Base-by-base conservation (phyloP, 2,329 filamentous ascomycete species). In the Pyrenophora teres region DNA sequence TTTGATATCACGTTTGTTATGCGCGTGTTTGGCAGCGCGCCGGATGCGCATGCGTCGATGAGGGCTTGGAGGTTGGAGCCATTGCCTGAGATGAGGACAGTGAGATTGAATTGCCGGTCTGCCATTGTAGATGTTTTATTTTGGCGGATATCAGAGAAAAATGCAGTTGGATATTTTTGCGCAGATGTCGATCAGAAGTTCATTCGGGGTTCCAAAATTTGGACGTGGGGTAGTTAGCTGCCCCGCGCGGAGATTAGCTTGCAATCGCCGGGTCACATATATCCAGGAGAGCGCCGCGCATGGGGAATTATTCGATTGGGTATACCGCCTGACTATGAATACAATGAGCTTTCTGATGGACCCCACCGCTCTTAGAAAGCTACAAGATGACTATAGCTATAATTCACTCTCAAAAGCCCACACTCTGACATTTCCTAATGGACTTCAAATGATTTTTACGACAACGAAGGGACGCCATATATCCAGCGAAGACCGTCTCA, bases 1-100 rank as follows among this genome's bases (percentile, higher is more conserved):
- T 75, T 74, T 50, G 85, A 82, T 52, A 89, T 84, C 5, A 89
- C 86, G 52, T 85, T 83, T 19, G 83, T 76, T 64, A 88, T 82
- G 59, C 78, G 76, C 5, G 78, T 76, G 59, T 79, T 74, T 35
- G 81, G 78, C 25, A 84, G 77, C 19, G 74, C 64, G 27, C 74
- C 71, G 23, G 78, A 71, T 42, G 76, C 74, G 72, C 77, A 77
- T 52, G 82, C 82, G 70, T 87, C 83, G 65, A 88, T 87, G 45
- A 96, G 80, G 50, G 89, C 89, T 78, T 93, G 88, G 16, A 92
- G 84, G 71, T 93, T 93, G 33, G 87, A 86, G 63, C 90, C 90
- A 60, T 82, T 86, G 72, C 89, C 71, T 33, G 72, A 75, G 31
- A 75, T 73, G 15, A 90, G 83, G 62, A 90, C 84, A 45, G 86